Base-by-base conservation (phyloP, 768 basidiomycete genomes). In the Pleurotus sapidus region DNA sequence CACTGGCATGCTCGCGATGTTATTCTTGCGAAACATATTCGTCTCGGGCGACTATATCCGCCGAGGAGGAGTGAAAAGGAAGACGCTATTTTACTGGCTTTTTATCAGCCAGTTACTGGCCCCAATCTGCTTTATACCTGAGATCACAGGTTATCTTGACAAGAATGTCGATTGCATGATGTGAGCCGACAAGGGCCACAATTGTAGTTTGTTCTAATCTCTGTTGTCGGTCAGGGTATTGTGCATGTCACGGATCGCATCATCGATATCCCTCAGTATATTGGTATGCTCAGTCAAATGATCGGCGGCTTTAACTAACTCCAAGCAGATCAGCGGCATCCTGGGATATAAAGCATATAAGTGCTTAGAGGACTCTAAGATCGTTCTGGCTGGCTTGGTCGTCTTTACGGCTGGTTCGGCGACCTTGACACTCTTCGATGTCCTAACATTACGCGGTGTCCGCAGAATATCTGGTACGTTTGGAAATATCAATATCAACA, bases 271-370 rank as follows among this genome's bases (percentile, higher is more conserved):
- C 1, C 64, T 80, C 1, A 74, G 75, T 24, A 61, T 78, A 56
- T 63, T 81, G 64, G 79, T 81, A 57, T 30, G 64, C 42, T 15
- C 38, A 20, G 17, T 12, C 8, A 27, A 23, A 23, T 3, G 8
- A 34, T 56, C 24, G 30, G 9, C 8, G 20, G 43, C 47, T 56
- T 30, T 40, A 27, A 42, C 30, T 15, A 24, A 37, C n/a, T 34
- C 57, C 37, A 24, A 39, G 7, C 55, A 87, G 87, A 77, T 87
- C 42, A 78, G 83, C 0, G 85, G 84, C 27, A 81, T 87, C 27
- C 72, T 86, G 34, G 87, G 87, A 12, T 72, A 82, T 62, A 89
- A 89, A 65, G 84, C 82, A 6, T 88, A 87, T 62, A 80, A 79
- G 63, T 88, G 85, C 62, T 69, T 87, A 60, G 78, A 84, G 65